Base-by-base conservation (phyloP, 1,284 basidiomycete genomes). In the Meripilus lineatus region DNA sequence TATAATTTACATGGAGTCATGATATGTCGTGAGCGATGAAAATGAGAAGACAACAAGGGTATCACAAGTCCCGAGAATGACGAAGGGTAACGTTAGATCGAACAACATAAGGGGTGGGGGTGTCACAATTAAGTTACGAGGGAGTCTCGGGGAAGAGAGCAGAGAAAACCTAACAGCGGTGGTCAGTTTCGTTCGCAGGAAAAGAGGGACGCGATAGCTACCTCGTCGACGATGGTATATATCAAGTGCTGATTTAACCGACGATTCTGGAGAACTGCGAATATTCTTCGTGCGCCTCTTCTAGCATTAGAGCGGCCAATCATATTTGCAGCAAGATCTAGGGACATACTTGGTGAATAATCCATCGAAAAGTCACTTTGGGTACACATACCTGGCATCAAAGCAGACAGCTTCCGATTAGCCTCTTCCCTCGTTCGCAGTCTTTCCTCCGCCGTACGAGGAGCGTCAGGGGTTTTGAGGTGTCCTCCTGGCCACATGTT, bases 261-360 rank as follows among this genome's bases (percentile, higher is more conserved):
- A 43, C 84, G 77, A 58, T 98, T 97, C 64, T 98, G 95, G 36
- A 97, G 63, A 1, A 94, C 89, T 2, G 92, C 84, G 59, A 97
- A 97, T 48, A 95, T 85, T 40, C 91, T 75, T 38, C 92, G 75
- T 3, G 94, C 93, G 5, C 93, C 95, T 35, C 92, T 77, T 5
- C 93, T 78, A 8, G 94, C 93, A 61, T 98, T 97, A 2, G 90
- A 85, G 20, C 93, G 75, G 7, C 95, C 95, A 50, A 98, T 95
- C 82, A 97, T 91, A 58, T 95, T 97, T 5, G 94, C 91, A 23
- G 90, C 93, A 37, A 97, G 66, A 57, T 97, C 95, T 93, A 50
- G 24, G 56, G 40, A 33, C 30, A 34, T 3, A 28, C 26, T 28
- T 4, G 5, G 33, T 45, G 21, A 33, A 14, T 15, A n/a, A 17